Percentiles rank a stretch among this genome's conserved stretches.
Evolutionary conservation across 2,329 filamentous ascomycete species (phyloP).

Genomic region (Aureobasidium sp.): DNA sequence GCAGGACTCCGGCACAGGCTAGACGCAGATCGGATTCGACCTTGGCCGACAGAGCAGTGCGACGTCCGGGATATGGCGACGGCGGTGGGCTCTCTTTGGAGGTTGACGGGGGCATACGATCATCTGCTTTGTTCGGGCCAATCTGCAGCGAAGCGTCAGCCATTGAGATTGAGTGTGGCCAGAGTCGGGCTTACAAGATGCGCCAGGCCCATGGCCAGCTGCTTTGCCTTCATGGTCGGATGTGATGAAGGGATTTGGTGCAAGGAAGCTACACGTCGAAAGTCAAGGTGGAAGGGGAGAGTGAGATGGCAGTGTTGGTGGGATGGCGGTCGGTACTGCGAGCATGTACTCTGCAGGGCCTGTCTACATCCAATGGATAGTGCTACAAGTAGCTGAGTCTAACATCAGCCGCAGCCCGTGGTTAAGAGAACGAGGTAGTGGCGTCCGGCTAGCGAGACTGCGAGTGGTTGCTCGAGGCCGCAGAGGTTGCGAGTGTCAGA

Average conservation of each 20-base stretch:
- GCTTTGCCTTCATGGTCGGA: slow-evolving; percentile 6
- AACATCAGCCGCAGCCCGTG: slow-evolving; percentile 4
- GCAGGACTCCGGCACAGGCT: slow-evolving; percentile 40
- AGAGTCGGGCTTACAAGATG: not conserved
- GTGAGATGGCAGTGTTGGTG: not conserved
- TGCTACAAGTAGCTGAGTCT: not conserved
- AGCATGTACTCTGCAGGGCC: not conserved
- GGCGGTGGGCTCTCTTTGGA: slow-evolving; percentile 26
- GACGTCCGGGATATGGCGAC: slow-evolving; percentile 37
- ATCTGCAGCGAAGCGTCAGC: slow-evolving; percentile 3
- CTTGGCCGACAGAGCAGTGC: slow-evolving; percentile 35
- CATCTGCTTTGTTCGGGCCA: slow-evolving; percentile 6
- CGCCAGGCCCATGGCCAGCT: slow-evolving; percentile 10
- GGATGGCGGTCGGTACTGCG: not conserved
- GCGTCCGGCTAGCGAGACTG: not conserved
- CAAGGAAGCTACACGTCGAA: too few species aligned
- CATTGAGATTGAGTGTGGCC: not conserved
- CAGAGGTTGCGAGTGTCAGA: too few species aligned
- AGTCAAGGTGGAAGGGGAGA: not conserved
- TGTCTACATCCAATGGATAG: too few species aligned
- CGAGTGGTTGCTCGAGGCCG: too few species aligned
- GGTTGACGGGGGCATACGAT: not conserved
- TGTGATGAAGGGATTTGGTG: not conserved
- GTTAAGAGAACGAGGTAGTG: not conserved
- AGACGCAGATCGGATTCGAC: slow-evolving; percentile 40